Percentiles rank a stretch among this genome's conserved stretches.
Conservation (phyloP, 2,329 filamentous ascomycete genomes). For the Dendryphion nanum region DNA sequence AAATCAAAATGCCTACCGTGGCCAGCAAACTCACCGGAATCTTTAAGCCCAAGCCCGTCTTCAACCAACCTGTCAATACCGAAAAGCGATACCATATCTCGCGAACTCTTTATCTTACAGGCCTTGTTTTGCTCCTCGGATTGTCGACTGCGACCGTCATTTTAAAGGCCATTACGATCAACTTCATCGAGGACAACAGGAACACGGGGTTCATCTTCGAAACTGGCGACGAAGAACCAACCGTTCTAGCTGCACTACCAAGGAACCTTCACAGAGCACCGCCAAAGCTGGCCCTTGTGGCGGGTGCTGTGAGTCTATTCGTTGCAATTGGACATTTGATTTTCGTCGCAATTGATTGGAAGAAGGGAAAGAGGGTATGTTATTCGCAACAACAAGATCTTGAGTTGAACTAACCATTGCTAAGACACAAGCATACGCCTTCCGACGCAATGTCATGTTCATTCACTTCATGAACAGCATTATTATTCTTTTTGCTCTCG, state of each 20-base stretch:
- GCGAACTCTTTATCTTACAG: slow-evolving; percentile 17
- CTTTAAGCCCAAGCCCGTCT: slow-evolving; percentile 16
- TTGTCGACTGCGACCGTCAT: slow-evolving; percentile 21
- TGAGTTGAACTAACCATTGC: neutral
- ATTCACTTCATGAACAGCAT: slow-evolving; percentile 29
- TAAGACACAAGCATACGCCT: slow-evolving; percentile 28
- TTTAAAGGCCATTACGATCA: slow-evolving; percentile 29
- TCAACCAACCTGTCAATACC: slow-evolving; percentile 17
- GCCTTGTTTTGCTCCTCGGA: slow-evolving; percentile 17
- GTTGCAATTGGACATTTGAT: slow-evolving; percentile 19
- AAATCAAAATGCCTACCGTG: slow-evolving; percentile 13
- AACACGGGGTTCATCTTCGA: slow-evolving; percentile 30
- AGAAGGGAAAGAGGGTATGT: slow-evolving; percentile 21
- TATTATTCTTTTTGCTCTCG: slow-evolving; percentile 29
- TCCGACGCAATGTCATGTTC: slow-evolving; percentile 35
- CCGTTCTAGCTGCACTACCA: slow-evolving; percentile 30
- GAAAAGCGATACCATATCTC: slow-evolving; percentile 17
- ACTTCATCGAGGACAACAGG: slow-evolving; percentile 32
- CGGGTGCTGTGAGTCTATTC: slow-evolving; percentile 20
- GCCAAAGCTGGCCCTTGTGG: slow-evolving; percentile 27
- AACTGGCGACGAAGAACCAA: slow-evolving; percentile 10
- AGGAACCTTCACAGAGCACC: slow-evolving; percentile 21
- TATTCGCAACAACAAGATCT: neutral
- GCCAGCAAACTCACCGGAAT: slow-evolving; percentile 5
- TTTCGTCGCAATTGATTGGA: slow-evolving; percentile 25